Evolutionary conservation across 441 rosid species (phyloP).

Genomic region (Gossypium schwendimanii): DNA sequence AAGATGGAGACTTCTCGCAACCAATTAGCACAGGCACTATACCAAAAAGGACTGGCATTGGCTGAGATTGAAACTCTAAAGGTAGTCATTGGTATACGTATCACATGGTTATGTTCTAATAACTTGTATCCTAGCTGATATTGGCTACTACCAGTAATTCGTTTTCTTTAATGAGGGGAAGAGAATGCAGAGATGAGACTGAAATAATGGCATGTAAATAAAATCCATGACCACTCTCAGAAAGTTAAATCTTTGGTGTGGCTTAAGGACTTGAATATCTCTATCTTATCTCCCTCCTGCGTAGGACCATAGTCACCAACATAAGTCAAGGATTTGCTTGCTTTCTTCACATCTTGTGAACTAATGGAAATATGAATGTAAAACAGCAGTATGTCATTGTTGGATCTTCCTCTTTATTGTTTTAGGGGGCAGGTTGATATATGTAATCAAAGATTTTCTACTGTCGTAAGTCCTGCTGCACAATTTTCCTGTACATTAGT

Average conservation of each 20-base stretch:
- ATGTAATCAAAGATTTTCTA: neutral
- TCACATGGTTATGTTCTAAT: neutral
- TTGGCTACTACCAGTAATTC: neutral
- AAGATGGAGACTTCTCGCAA: slow-evolving; percentile 80
- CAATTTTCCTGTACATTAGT: neutral
- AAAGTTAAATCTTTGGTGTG: neutral
- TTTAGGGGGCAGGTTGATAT: neutral
- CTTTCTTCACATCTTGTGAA: neutral
- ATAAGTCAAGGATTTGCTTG: neutral
- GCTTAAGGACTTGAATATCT: neutral
- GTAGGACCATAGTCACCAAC: neutral
- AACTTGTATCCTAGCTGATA: neutral
- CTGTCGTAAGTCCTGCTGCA: neutral
- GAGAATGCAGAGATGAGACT: neutral
- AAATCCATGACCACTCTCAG: neutral
- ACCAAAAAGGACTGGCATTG: slow-evolving; percentile 78
- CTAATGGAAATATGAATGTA: neutral
- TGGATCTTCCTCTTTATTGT: neutral
- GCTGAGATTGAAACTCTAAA: slow-evolving; percentile 52
- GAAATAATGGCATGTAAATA: neutral
- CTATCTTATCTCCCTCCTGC: neutral
- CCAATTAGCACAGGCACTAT: slow-evolving; percentile 74
- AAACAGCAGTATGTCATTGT: neutral
- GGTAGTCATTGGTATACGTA: slow-evolving; percentile 29
- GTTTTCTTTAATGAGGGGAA: neutral